phyloP scores from a whole-genome alignment of 306 rosid species.

The Benincasa hispida region DNA sequence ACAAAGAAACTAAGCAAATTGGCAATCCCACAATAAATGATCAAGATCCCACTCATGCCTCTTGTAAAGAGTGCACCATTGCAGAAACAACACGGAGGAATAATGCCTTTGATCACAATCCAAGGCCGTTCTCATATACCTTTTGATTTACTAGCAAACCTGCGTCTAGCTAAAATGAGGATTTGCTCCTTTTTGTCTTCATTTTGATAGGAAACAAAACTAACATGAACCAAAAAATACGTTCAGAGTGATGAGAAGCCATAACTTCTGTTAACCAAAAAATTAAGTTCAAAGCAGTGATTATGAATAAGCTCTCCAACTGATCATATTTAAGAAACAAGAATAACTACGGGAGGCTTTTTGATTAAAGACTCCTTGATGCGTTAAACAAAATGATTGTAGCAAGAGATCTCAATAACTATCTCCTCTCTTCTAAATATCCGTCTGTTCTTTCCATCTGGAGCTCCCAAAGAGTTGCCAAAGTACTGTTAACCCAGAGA shows the following conservation, averaged over 20 bases:
- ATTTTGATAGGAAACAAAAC: no score
- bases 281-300: no score
- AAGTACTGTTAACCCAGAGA: not conserved
- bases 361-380: not conserved
- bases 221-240: no score
- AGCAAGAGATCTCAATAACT: not conserved
- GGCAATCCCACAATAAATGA: not conserved
- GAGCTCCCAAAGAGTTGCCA: not conserved
- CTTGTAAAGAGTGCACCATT: not conserved
- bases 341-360: not conserved
- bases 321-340: no score
- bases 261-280: no score
- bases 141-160: not conserved
- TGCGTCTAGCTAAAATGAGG: not conserved
- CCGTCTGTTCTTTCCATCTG: not conserved
- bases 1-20: not conserved
- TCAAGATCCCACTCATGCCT: not conserved
- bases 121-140: not conserved
- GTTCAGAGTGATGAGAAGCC: no score
- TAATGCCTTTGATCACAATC: no score
- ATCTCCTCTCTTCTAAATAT: not conserved
- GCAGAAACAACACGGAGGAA: not conserved
- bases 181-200: no score
- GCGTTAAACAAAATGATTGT: not conserved
- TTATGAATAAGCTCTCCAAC: no score